Base-by-base conservation (phyloP, 2,329 filamentous ascomycete genomes). In the Aureobasidium sp. region DNA sequence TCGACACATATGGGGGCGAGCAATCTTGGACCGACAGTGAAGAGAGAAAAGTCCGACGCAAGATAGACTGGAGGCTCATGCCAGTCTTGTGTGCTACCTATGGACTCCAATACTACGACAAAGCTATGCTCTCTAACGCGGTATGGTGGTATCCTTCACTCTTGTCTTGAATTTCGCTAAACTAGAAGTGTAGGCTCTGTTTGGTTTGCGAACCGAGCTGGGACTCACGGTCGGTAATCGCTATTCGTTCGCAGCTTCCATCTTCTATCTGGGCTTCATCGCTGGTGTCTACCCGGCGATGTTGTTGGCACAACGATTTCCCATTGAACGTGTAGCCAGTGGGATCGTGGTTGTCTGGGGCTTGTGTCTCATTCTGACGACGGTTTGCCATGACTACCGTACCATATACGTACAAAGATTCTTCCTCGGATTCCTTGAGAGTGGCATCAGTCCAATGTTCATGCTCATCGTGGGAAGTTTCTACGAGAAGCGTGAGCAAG, bases 391-490 rank as follows among this genome's bases (percentile, higher is more conserved):
- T 14, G 32, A 35, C 14, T 35, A 35, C 32, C 10, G n/a, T 7
- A n/a, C 8, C n/a, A 12, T 35, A 4, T 35, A 35, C n/a, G 32
- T 66, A 0, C 71, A 77, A 57, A 64, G 77, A 3, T 79, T 80
- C 68, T 74, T 79, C 41, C 68, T 81, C 1, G 79, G 79, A 0
- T 68, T 79, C 6, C 62, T 81, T 1, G 79, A 82, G 59, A 71
- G 70, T 2, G 73, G 75, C 11, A 74, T 82, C 25, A 76, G 73
- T 3, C 79, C 79, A 0, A 74, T 74, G 47, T 78, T 79, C 53
- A 78, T 79, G 70, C 69, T 78, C 25, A 76, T 79, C 37, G 69
- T 77, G 2, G 65, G 55, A 7, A 62, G 62, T 2, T 63, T 57
- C 58, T 63, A 63, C 54, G 60, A 59, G 47, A 64, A 62, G 51